Conservation (phyloP, 163 green algal species). For the Scenedesmus sp. region DNA sequence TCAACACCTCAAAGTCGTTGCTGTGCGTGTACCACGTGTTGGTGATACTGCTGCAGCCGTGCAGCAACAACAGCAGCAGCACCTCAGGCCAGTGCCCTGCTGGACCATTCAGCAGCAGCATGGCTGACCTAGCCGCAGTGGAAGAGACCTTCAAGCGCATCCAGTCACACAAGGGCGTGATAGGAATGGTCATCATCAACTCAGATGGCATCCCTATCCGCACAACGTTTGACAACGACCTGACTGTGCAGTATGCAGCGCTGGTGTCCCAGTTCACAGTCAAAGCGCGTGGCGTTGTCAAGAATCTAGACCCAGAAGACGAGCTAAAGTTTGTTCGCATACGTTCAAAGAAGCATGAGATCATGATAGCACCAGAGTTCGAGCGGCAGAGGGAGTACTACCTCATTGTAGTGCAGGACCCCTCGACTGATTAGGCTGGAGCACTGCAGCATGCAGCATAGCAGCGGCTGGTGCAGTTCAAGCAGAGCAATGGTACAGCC, state of each 20-base stretch:
- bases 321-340: slow-evolving; percentile 78
- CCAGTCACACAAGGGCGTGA: slow-evolving; percentile 67
- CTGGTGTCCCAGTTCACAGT: slow-evolving; percentile 76
- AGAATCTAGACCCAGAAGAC: slow-evolving; percentile 73
- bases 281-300: slow-evolving; percentile 71
- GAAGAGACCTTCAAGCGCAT: slow-evolving; percentile 77
- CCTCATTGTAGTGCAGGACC: slow-evolving; percentile 79
- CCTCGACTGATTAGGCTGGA: slow-evolving; percentile 49
- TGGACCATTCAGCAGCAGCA: slow-evolving; percentile 27
- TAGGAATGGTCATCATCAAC: slow-evolving; percentile 75
- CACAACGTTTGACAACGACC: slow-evolving; percentile 78
- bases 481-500: background rate
- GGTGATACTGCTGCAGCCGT: background rate
- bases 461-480: background rate
- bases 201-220: slow-evolving; percentile 77
- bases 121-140: slow-evolving; percentile 70
- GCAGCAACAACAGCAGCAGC: slow-evolving; percentile 4
- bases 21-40: background rate
- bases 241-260: slow-evolving; percentile 77
- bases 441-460: background rate
- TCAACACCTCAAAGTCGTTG: background rate
- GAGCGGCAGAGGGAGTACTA: slow-evolving; percentile 73
- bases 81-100: background rate
- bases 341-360: slow-evolving; percentile 79
- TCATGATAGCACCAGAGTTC: slow-evolving; percentile 81